Conservation (phyloP, 75 land plant genomes). For the Ceratopteris richardii region DNA sequence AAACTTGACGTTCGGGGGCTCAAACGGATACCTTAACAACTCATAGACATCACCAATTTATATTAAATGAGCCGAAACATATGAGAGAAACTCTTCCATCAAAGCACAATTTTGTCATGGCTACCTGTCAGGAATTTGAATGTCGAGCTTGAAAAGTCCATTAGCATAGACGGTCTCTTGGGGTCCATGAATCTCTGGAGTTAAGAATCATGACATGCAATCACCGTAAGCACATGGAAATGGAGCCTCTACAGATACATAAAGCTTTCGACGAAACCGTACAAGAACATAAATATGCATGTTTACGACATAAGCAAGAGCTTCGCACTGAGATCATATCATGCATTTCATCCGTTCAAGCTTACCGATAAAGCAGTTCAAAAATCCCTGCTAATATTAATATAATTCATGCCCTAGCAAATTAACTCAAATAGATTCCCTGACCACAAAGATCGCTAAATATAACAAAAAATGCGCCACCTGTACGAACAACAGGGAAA, state of each 20-base stretch:
- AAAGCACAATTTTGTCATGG: too few species aligned
- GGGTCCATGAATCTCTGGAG: constrained; percentile 76
- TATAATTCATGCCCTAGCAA: too few species aligned
- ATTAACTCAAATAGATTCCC: too few species aligned
- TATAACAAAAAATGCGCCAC: background rate
- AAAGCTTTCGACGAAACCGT: background rate
- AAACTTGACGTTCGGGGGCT: constrained; percentile 83
- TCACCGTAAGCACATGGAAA: too few species aligned
- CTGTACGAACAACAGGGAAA: background rate
- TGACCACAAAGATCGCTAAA: too few species aligned
- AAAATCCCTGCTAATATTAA: too few species aligned
- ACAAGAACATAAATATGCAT: background rate
- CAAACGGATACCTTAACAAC: constrained; percentile 75
- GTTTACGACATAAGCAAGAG: background rate
- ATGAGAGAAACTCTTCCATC: background rate
- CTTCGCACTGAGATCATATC: background rate
- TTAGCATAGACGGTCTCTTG: constrained; percentile 74
- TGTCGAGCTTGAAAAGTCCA: constrained; percentile 63
- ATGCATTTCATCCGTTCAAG: background rate
- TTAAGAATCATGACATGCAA: too few species aligned
- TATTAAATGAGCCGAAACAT: background rate
- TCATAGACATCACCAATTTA: background rate
- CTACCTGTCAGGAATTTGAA: constrained; percentile 80
- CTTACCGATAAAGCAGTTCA: too few species aligned
- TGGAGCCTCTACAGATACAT: too few species aligned